Percentiles rank a stretch among this genome's conserved stretches.
Conservation (phyloP, 805 yeast genomes). For the Ogataea pignaliae region DNA sequence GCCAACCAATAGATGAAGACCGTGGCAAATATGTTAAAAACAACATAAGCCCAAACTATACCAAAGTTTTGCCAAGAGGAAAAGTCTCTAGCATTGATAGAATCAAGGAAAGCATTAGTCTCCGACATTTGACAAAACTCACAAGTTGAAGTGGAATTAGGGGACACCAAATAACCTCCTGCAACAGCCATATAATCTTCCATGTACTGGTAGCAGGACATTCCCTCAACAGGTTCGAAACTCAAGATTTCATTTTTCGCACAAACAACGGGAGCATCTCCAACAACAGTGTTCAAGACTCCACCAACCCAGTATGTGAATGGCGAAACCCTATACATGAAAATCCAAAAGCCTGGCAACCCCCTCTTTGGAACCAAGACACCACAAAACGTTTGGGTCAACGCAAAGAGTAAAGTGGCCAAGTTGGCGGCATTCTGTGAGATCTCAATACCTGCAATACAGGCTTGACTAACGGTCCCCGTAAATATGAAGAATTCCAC, state of each 20-base stretch:
- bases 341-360: slow-evolving; percentile 57
- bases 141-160: slow-evolving; percentile 49
- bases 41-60: slow-evolving; percentile 45
- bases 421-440: slow-evolving; percentile 60
- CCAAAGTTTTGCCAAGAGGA: slow-evolving; percentile 66
- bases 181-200: slow-evolving; percentile 28
- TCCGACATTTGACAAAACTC: slow-evolving; percentile 50
- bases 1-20: slow-evolving; percentile 47
- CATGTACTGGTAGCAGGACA: slow-evolving; percentile 57
- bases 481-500: slow-evolving; percentile 47
- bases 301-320: slow-evolving; percentile 58
- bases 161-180: slow-evolving; percentile 47
- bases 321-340: slow-evolving; percentile 68
- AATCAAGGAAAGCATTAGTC: slow-evolving; percentile 57
- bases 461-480: slow-evolving; percentile 51
- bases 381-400: slow-evolving; percentile 69
- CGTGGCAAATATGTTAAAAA: slow-evolving; percentile 35
- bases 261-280: slow-evolving; percentile 43
- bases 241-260: slow-evolving; percentile 39
- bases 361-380: slow-evolving; percentile 49
- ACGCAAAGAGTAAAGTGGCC: slow-evolving; percentile 49
- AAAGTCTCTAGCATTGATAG: slow-evolving; percentile 37
- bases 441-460: slow-evolving; percentile 50
- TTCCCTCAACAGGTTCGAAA: slow-evolving; percentile 49
- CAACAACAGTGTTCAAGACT: slow-evolving; percentile 47